Evolutionary conservation across 805 yeast genomes (phyloP), one percentile per base, ranked within the genome.

Genomic region (Candida gorgasii): DNA sequence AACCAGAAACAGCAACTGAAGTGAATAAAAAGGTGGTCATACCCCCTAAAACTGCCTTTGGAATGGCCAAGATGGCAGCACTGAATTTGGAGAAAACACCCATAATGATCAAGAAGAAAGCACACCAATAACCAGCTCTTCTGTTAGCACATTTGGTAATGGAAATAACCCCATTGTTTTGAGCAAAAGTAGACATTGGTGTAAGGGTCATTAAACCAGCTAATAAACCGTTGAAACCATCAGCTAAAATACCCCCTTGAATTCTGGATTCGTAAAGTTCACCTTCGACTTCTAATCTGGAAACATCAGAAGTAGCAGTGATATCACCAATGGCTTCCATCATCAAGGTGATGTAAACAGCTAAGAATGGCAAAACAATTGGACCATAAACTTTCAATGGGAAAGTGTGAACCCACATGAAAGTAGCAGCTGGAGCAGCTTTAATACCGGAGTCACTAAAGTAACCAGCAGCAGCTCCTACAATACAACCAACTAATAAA

Each of bases 281-380:
- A 49, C 97, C 97, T 58, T 85, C 90, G 44, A 88, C 89, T 47
- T 84, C 89, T 48, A 84, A 69, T 53, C 95, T 73, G 7, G 96
- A 86, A 15, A 90, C 97, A 63, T 89, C 97, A 44, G 88, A 84
- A 32, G 96, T 87, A 26, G 97, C 97, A 23, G 96, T 88, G 58
- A 89, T 84, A 63, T 89, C 97, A 62, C 97, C 97, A 58, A 89
- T 88, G 42, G 95, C 86, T 69, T 90, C 97, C 89, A 89, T 88
- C 79, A 87, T 84, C 53, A 86, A 66, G 19, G 84, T 88, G 23
- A 89, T 72, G 60, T 81, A 89, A 36, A 89, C 84, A 0, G 96
- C 95, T 44, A 89, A 65, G 69, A 87, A 77, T 4, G 97, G 97
- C 40, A 89, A 67, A 5, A 89, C 93, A 2, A 84, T 79, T 1